Conservation (phyloP, 768 basidiomycete species). For the Russula emetica region DNA sequence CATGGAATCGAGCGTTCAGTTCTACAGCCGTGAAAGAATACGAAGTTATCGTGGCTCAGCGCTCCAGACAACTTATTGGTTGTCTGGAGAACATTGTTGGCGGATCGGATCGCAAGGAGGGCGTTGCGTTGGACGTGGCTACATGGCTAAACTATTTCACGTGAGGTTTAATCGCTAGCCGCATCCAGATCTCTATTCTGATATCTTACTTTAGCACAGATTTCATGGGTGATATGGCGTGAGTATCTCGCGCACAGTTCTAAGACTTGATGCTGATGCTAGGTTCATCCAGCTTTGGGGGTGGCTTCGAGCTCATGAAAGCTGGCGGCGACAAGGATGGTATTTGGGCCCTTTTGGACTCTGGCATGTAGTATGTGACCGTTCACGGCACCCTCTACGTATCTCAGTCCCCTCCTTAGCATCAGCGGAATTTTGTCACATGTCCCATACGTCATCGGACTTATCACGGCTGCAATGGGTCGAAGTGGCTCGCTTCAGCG, state of each 20-base stretch:
- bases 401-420: slow-evolving; percentile 8
- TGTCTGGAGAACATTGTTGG: slow-evolving; percentile 23
- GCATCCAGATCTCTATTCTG: neutral
- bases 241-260: slow-evolving; percentile 22
- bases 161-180: slow-evolving; percentile 30
- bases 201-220: slow-evolving; percentile 36
- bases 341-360: neutral
- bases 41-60: slow-evolving; percentile 36
- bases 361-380: neutral
- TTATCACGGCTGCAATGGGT: neutral
- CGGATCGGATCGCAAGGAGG: slow-evolving; percentile 9
- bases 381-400: too few relatives aligned
- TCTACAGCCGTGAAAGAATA: slow-evolving; percentile 44
- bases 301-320: slow-evolving; percentile 31
- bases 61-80: slow-evolving; percentile 34
- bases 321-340: slow-evolving; percentile 24
- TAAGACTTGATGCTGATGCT: neutral
- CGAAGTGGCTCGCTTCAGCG: neutral
- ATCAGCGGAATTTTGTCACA: neutral
- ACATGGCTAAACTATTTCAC: slow-evolving; percentile 39
- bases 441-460: neutral
- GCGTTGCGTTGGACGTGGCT: slow-evolving; percentile 34
- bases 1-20: slow-evolving; percentile 44
- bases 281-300: slow-evolving; percentile 29
- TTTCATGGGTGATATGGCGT: slow-evolving; percentile 49